phyloP scores from a whole-genome alignment of 148 eudicot species.

The Camellia sinensis region DNA sequence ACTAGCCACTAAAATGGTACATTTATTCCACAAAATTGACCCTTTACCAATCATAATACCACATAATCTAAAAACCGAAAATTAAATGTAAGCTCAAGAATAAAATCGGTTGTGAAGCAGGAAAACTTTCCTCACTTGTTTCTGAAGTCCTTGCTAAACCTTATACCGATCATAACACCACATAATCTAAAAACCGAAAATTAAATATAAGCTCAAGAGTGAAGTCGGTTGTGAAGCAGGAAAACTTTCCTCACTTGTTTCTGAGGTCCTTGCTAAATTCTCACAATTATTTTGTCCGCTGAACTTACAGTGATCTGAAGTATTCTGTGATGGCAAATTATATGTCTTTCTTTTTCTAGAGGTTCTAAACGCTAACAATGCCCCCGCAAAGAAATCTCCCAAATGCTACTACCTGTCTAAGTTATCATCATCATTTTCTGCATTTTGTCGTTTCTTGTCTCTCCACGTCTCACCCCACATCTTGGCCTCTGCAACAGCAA shows the following conservation, averaged over 20 bases:
- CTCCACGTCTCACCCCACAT: constrained; percentile 75
- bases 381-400: not conserved
- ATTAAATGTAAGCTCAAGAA: not conserved
- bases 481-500: constrained; percentile 77
- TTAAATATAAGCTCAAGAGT: not conserved
- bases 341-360: constrained; percentile 8
- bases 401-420: not conserved
- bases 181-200: not conserved
- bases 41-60: not conserved
- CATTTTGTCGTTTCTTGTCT: constrained; percentile 40
- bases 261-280: not conserved
- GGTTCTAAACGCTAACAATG: not conserved
- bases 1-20: not conserved
- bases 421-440: constrained; percentile 24
- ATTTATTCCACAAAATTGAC: not conserved
- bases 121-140: not conserved
- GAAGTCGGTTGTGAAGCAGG: not conserved
- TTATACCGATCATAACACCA: not conserved
- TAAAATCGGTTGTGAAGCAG: not conserved
- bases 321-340: not conserved
- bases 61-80: not conserved
- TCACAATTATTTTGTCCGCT: not conserved
- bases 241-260: not conserved
- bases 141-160: not conserved
- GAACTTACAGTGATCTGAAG: not conserved